These are phyloP conservation scores for Plasmodium gonderi DNA, from an alignment of 169 alveolate species.

Conservation along the genomic window DNA sequence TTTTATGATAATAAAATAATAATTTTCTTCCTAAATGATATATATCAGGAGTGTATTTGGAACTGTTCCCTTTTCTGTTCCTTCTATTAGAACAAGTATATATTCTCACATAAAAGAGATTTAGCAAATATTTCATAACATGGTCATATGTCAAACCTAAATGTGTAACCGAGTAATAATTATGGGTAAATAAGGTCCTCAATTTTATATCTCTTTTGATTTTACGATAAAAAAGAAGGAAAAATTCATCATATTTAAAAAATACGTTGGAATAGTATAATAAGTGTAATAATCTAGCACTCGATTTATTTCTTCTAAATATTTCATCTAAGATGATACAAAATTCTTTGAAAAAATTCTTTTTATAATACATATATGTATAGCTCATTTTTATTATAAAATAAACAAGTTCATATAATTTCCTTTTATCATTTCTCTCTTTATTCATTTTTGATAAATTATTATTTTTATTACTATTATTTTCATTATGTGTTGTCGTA, in stretches of 20 bases:
- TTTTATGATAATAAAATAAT: slow-evolving; percentile 7
- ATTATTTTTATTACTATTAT: not conserved
- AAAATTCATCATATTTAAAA: slow-evolving; percentile 39
- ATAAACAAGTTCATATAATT: slow-evolving; percentile 35
- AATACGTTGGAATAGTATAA: not conserved
- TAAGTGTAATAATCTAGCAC: not conserved
- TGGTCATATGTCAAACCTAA: not conserved
- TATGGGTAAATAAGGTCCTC: not conserved
- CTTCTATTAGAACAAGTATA: not conserved
- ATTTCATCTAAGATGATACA: slow-evolving; percentile 26
- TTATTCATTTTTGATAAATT: not conserved
- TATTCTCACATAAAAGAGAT: slow-evolving; percentile 10
- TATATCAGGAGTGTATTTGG: not conserved
- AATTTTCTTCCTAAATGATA: slow-evolving; percentile 2
- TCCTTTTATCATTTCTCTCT: slow-evolving; percentile 8
- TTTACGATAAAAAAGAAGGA: not conserved
- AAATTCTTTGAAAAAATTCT: slow-evolving; percentile 11
- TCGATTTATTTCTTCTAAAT: not conserved
- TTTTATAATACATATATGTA: slow-evolving; percentile 15
- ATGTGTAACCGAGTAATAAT: not conserved
- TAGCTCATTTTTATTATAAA: slow-evolving; percentile 26
- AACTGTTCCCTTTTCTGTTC: not conserved
- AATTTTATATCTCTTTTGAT: slow-evolving; percentile 3
- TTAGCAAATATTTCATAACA: slow-evolving; percentile 12
- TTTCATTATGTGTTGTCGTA: not conserved